Evolutionary conservation across 2,329 filamentous ascomycete species (phyloP).

Genomic region (Diaporthe velutina): DNA sequence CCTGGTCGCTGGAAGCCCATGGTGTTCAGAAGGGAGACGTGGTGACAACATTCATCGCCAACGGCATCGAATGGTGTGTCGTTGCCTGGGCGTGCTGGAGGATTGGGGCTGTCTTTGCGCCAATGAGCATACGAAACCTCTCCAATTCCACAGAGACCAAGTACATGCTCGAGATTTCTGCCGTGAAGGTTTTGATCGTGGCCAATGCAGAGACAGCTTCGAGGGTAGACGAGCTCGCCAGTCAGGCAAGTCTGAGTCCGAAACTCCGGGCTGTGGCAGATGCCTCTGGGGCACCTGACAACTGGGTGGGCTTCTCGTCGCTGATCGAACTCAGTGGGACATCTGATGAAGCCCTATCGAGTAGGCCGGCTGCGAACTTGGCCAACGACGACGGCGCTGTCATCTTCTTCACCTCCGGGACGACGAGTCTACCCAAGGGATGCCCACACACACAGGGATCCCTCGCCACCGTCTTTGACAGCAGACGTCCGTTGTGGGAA

Average conservation of each 20-base stretch:
- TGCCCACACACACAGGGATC: neutral
- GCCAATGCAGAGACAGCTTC: neutral
- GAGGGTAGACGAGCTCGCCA: neutral
- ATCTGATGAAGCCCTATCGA: neutral
- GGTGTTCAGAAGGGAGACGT: slow-evolving; percentile 10
- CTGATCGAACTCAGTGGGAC: neutral
- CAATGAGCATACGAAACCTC: neutral
- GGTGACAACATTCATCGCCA: neutral
- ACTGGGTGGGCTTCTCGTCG: neutral
- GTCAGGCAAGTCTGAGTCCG: neutral
- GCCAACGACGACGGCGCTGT: neutral
- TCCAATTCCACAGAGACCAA: neutral
- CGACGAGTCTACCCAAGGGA: slow-evolving; percentile 7
- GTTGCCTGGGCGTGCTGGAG: slow-evolving; percentile 8
- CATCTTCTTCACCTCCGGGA: slow-evolving; percentile 1
- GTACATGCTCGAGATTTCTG: neutral
- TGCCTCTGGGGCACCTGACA: neutral
- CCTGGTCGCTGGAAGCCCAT: neutral
- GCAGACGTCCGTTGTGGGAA: neutral
- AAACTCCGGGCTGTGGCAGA: neutral
- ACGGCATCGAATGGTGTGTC: slow-evolving; percentile 13
- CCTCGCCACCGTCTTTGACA: neutral
- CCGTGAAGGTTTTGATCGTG: neutral
- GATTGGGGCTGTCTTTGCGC: slow-evolving; percentile 13
- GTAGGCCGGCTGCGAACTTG: neutral